These are phyloP conservation scores for Plasmopara halstedii DNA, from an alignment of 352 stramenopile genomes.

Conservation along the genomic window DNA sequence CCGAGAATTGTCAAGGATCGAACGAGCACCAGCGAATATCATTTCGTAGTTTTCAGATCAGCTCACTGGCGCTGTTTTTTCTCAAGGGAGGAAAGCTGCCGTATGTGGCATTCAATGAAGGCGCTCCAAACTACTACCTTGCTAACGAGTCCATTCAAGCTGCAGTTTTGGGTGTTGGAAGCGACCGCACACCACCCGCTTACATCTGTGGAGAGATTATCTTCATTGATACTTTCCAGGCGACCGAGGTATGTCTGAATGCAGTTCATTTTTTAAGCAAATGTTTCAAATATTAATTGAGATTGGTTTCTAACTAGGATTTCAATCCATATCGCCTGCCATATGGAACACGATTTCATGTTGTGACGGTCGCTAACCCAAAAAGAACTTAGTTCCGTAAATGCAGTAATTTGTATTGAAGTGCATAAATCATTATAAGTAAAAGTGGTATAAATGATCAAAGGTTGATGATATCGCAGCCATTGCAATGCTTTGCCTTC, in stretches of 20 bases:
- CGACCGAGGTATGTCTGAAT: constrained; percentile 46
- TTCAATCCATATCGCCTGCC: constrained; percentile 73
- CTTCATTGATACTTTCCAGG: constrained; percentile 79
- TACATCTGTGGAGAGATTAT: constrained; percentile 82
- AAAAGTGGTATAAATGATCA: too few species aligned
- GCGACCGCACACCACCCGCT: constrained; percentile 48
- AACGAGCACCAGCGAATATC: constrained; percentile 64
- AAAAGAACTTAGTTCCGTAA: constrained; percentile 42
- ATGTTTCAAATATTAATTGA: constrained; percentile 1
- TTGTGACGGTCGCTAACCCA: constrained; percentile 70
- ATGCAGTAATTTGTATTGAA: not conserved
- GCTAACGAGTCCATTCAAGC: constrained; percentile 74
- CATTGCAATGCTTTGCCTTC: too few species aligned
- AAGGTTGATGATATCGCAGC: too few species aligned
- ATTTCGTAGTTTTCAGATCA: constrained; percentile 78
- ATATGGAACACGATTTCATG: constrained; percentile 71
- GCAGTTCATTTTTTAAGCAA: not conserved
- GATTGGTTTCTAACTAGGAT: constrained; percentile 36
- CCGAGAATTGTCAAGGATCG: constrained; percentile 7
- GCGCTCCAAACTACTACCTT: constrained; percentile 70
- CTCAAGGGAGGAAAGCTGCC: constrained; percentile 62
- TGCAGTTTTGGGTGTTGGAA: constrained; percentile 40
- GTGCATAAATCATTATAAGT: not conserved
- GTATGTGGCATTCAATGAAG: constrained; percentile 81
- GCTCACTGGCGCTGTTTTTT: constrained; percentile 73